Percentiles rank a stretch among this genome's conserved stretches.
Conservation (phyloP, 2,329 filamentous ascomycete genomes). For the Penicillium sp. region DNA sequence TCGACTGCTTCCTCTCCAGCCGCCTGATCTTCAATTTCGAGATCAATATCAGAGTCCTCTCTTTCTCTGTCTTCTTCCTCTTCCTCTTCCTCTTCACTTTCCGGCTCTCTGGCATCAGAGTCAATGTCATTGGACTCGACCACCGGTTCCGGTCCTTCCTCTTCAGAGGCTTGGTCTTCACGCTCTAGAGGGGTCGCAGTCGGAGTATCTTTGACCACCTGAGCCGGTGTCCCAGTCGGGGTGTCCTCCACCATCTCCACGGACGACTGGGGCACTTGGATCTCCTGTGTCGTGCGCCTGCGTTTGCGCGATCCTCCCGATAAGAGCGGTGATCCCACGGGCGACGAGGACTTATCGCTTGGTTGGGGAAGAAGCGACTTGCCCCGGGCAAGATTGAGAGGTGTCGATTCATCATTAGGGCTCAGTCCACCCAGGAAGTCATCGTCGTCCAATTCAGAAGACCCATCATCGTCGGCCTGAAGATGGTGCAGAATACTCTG, state of each 20-base stretch:
- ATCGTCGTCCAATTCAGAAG: constrained; percentile 40
- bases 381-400: constrained; percentile 38
- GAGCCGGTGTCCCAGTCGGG: constrained; percentile 17
- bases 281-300: constrained; percentile 30
- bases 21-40: background rate
- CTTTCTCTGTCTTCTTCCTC: background rate
- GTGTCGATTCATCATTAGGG: constrained; percentile 49
- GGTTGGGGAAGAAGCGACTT: constrained; percentile 31
- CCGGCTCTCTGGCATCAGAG: background rate
- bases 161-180: background rate
- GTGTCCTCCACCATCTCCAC: constrained; percentile 21
- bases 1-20: background rate
- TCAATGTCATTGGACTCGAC: background rate
- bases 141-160: background rate
- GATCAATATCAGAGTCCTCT: background rate
- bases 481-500: constrained; percentile 49
- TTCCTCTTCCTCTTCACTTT: background rate
- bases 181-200: background rate
- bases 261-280: constrained; percentile 29
- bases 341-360: constrained; percentile 21
- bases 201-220: background rate
- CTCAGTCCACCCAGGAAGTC: constrained; percentile 46
- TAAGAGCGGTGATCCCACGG: constrained; percentile 27
- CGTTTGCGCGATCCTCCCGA: constrained; percentile 40
- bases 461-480: constrained; percentile 43